A percentile compares a stretch with the other conserved stretches of the same genome.
phyloP scores from a whole-genome alignment of 2,329 filamentous ascomycete genomes.

The Escovopsis weberi region DNA sequence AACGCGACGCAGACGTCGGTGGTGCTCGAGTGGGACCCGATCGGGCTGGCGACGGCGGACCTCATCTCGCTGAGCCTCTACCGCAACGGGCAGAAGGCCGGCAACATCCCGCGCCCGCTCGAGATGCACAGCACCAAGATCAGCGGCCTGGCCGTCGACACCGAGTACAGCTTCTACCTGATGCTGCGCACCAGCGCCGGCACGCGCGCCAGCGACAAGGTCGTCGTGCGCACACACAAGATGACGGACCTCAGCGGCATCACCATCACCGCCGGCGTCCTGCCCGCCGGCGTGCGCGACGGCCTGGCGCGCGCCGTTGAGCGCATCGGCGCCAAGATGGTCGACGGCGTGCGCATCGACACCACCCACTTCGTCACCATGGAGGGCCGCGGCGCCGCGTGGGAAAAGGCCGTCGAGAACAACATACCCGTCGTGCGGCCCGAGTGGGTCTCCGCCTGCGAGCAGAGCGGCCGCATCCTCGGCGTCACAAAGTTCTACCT shows the following conservation, averaged over 20 bases:
- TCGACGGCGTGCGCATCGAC: constrained; percentile 83
- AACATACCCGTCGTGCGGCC: constrained; percentile 95
- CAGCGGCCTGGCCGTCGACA: constrained; percentile 87
- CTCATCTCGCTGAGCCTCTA: constrained; percentile 81
- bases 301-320: constrained; percentile 62
- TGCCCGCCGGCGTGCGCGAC: constrained; percentile 60
- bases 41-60: constrained; percentile 83
- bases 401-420: constrained; percentile 96
- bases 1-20: constrained; percentile 98
- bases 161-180: constrained; percentile 88
- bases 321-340: constrained; percentile 82
- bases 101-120: constrained; percentile 75
- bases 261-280: constrained; percentile 79
- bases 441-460: constrained; percentile 96
- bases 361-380: constrained; percentile 98
- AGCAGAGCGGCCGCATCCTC: constrained; percentile 80
- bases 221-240: constrained; percentile 85
- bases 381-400: constrained; percentile 73
- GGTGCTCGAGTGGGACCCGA: constrained; percentile 94
- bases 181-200: constrained; percentile 84
- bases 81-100: constrained; percentile 92
- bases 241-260: constrained; percentile 96
- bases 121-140: constrained; percentile 95
- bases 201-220: constrained; percentile 68
- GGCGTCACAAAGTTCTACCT: constrained; percentile 94